Conservation (phyloP, 495 filamentous ascomycete species). For the Podospora sp. region DNA sequence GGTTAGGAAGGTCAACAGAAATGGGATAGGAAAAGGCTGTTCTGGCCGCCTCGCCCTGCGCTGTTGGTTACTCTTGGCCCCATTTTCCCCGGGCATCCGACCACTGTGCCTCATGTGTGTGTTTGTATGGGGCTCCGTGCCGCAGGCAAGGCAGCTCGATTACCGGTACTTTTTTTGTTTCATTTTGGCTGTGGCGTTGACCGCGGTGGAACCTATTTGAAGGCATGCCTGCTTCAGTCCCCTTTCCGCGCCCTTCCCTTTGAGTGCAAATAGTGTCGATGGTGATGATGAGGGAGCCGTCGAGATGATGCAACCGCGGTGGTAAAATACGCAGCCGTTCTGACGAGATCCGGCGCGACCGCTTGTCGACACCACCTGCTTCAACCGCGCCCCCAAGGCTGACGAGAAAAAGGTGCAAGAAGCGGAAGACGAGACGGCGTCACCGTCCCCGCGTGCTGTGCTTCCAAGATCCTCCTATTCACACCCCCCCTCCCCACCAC, state of each 20-base stretch:
- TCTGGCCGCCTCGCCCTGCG: no score
- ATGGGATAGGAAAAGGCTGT: neutral
- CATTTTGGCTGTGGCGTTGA: neutral
- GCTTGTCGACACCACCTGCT: neutral
- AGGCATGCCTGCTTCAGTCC: neutral
- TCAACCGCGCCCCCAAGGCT: constrained; percentile 1
- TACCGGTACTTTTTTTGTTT: neutral
- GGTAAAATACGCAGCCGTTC: neutral
- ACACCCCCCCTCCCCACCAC: neutral
- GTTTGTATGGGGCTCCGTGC: neutral
- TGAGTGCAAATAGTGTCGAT: neutral
- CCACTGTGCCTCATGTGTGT: neutral
- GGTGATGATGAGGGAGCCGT: neutral
- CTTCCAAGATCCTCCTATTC: neutral
- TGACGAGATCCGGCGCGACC: constrained; percentile 7
- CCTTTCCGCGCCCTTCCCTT: neutral
- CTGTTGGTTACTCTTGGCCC: neutral
- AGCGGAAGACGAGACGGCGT: neutral
- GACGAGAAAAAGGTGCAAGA: neutral
- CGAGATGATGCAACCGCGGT: neutral
- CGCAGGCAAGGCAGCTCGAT: neutral
- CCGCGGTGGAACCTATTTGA: neutral
- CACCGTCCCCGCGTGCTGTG: neutral
- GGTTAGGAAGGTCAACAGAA: neutral
- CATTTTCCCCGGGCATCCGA: neutral